Conservation (phyloP, 1,284 basidiomycete species). For the Athelia sp. region DNA sequence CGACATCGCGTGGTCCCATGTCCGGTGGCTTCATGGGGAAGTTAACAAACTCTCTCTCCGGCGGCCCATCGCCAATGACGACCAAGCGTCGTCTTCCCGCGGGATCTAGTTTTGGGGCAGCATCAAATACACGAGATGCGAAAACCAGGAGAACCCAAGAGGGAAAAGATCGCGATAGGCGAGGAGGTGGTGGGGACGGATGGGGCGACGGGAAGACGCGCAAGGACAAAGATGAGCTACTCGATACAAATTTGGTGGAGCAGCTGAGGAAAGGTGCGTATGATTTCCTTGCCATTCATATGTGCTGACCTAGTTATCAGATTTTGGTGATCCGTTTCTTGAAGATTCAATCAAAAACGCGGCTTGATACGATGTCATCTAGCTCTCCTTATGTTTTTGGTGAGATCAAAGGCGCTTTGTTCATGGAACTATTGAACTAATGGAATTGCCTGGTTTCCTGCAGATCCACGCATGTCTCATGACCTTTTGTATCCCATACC, state of each 20-base stretch:
- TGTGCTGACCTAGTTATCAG: constrained; percentile 16
- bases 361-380: neutral
- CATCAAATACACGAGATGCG: constrained; percentile 28
- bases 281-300: neutral
- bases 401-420: neutral
- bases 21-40: neutral
- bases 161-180: constrained; percentile 23
- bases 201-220: constrained; percentile 16
- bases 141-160: constrained; percentile 36
- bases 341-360: constrained; percentile 20
- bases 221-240: constrained; percentile 35
- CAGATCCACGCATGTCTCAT: no score
- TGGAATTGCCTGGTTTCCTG: neutral
- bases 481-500: no score
- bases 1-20: neutral
- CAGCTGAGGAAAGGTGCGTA: constrained; percentile 33
- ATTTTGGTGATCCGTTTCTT: constrained; percentile 40
- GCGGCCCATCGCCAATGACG: constrained; percentile 2
- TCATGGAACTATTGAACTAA: no score
- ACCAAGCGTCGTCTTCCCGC: constrained; percentile 33
- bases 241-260: constrained; percentile 33
- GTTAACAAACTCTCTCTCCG: neutral
- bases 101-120: constrained; percentile 25
- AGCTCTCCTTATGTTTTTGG: neutral
- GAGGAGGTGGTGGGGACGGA: constrained; percentile 11